A percentile compares a stretch with the other conserved stretches of the same genome.
Conservation (phyloP, 805 yeast genomes). For the Candida dajiaensis region DNA sequence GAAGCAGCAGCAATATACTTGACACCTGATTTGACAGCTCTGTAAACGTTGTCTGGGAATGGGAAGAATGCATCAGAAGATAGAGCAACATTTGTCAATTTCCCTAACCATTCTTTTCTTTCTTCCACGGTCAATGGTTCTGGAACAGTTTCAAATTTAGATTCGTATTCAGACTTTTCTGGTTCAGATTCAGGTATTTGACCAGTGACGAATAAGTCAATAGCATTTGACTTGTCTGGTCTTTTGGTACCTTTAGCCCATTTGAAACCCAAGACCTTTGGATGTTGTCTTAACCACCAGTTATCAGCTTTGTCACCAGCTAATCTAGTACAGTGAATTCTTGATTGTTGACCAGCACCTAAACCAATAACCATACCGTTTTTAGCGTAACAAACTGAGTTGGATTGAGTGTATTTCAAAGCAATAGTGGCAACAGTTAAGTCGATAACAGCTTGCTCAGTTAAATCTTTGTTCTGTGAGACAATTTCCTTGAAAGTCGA, state of each 20-base stretch:
- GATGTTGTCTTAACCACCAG: slow-evolving; percentile 99
- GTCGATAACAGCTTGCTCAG: slow-evolving; percentile 91
- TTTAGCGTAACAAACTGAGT: slow-evolving; percentile 97
- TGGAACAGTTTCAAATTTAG: slow-evolving; percentile 83
- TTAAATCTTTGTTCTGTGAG: slow-evolving; percentile 76
- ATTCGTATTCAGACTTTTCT: slow-evolving; percentile 86
- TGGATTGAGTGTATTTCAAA: slow-evolving; percentile 95
- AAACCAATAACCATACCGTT: slow-evolving; percentile 99
- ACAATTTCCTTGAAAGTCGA: slow-evolving; percentile 89
- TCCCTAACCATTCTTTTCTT: slow-evolving; percentile 79
- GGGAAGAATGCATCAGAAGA: slow-evolving; percentile 99
- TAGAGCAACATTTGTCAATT: slow-evolving; percentile 81
- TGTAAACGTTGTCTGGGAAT: slow-evolving; percentile 97
- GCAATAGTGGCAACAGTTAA: slow-evolving; percentile 97
- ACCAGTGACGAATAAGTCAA: slow-evolving; percentile 85
- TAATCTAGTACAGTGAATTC: slow-evolving; percentile 98
- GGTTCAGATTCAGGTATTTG: slow-evolving; percentile 92
- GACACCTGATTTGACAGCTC: slow-evolving; percentile 96
- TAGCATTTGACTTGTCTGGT: slow-evolving; percentile 97
- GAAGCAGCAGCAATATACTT: slow-evolving; percentile 94
- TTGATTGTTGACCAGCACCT: slow-evolving; percentile 99
- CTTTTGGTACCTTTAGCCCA: slow-evolving; percentile 99
- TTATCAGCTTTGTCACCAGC: slow-evolving; percentile 99
- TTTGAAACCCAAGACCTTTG: slow-evolving; percentile 83
- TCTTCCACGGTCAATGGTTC: slow-evolving; percentile 76